Conservation (phyloP, 352 stramenopile species). For the Globisporangium spinosum region DNA sequence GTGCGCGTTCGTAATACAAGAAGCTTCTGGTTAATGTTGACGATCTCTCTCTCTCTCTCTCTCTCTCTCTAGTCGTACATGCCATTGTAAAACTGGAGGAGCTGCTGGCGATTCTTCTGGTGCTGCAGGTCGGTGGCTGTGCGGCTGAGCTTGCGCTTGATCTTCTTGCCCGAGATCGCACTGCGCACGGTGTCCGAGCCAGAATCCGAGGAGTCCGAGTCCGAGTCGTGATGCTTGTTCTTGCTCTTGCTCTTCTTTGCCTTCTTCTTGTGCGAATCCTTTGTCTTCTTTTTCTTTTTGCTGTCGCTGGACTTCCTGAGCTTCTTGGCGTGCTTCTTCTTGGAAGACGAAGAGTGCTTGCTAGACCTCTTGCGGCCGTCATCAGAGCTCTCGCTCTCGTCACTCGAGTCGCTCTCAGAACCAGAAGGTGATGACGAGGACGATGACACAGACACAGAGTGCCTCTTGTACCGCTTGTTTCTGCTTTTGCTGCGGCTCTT, state of each 20-base stretch:
- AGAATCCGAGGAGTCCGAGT: conserved; percentile 37
- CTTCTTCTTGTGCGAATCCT: conserved; percentile 31
- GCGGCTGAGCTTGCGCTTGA: conserved; percentile 72
- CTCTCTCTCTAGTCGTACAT: conserved; percentile 65
- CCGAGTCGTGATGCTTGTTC: conserved; percentile 21
- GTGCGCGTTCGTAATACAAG: background rate
- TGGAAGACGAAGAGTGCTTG: conserved; percentile 13
- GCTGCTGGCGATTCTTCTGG: conserved; percentile 70
- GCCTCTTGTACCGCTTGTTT: background rate
- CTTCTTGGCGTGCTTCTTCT: conserved; percentile 35
- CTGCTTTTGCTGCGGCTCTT: conserved; percentile 7
- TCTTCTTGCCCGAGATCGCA: conserved; percentile 85
- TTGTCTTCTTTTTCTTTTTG: conserved; percentile 40
- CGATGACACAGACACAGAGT: conserved; percentile 5
- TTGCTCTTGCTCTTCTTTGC: conserved; percentile 31
- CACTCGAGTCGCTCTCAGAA: conserved; percentile 25
- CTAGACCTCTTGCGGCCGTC: conserved; percentile 16
- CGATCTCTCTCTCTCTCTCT: too few relatives aligned
- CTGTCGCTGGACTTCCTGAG: conserved; percentile 21
- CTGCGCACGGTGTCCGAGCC: conserved; percentile 72
- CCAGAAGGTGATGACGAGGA: conserved; percentile 24
- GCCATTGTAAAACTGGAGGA: conserved; percentile 86
- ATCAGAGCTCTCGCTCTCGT: conserved; percentile 16
- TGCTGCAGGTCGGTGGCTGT: conserved; percentile 55
- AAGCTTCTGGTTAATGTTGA: background rate